Evolutionary conservation across 352 stramenopile species (phyloP), one percentile per base, ranked within the genome.

Genomic region (Poterioochromonas sp.): DNA sequence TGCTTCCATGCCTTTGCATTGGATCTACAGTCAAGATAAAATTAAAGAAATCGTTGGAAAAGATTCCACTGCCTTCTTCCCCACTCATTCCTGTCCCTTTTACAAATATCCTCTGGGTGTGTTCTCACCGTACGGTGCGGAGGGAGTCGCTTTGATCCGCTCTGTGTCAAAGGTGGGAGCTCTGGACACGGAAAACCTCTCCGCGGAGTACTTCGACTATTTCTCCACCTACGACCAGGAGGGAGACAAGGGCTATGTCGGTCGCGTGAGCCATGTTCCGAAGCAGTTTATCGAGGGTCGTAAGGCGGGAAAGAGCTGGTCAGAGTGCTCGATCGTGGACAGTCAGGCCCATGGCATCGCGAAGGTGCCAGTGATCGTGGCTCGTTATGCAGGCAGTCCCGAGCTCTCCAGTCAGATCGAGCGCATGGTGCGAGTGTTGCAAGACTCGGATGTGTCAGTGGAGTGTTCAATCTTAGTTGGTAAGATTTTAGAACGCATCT

Each of bases 1-100:
- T 18, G 58, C 29, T 11, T 29, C 58, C 58, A 68, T 68, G 58
- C 58, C 58, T 35, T 68, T 68, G 58, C 58, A 68, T 68, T 68
- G 58, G 58, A 68, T 68, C 29, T 68, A 68, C 29, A 35, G 26
- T 26, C 58, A 68, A 68, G 12, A 5, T 40, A 26, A 12, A 5
- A 68, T 68, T 68, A 35, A 5, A 15, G 58, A 5, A 18, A 68
- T 29, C 5, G 58, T 68, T 68, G 58, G 58, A 29, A 18, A 5
- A 68, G 26, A 11, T 8, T 40, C 26, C 29, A 26, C 26, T 29
- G 8, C 26, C 12, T 68, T 68, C 58, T 68, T 68, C 29, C 5
- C 26, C 5, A 68, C 58, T 29, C 58, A 5, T 39, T 68, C 58
- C 11, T 68, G 58, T 39, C 58, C 58, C 26, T 68, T 68, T 26